These are phyloP conservation scores for Carex arenaria DNA, from an alignment of 202 grass and related monocot species.

Conservation along the genomic window DNA sequence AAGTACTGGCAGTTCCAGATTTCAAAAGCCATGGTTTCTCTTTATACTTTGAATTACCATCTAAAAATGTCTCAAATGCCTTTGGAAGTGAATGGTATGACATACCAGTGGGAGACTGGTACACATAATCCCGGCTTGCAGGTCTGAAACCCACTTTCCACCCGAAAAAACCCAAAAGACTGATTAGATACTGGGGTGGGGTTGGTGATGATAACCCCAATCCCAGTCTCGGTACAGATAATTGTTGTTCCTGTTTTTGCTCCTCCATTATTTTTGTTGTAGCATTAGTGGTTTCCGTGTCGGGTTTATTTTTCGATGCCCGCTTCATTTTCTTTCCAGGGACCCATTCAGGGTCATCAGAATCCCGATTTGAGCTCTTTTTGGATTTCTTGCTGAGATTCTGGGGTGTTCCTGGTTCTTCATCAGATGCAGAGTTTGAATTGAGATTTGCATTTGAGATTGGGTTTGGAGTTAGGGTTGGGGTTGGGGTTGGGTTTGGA, in stretches of 20 bases:
- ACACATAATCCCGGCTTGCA: constrained; percentile 17
- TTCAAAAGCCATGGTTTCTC: constrained; percentile 17
- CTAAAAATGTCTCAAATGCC: constrained; percentile 41
- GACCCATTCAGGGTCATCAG: constrained; percentile 31
- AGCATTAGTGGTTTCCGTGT: neutral
- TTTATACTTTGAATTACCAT: constrained; percentile 43
- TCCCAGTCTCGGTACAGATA: neutral
- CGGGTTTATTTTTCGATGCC: neutral
- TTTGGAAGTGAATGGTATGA: constrained; percentile 33
- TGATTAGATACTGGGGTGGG: constrained; percentile 31
- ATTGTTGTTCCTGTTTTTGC: neutral
- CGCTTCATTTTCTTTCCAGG: constrained; percentile 19
- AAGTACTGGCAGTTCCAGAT: neutral
- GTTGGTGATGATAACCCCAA: neutral
- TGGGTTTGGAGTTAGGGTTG: constrained; percentile 1
- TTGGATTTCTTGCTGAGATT: neutral
- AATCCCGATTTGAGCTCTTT: constrained; percentile 12
- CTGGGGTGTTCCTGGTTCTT: neutral
- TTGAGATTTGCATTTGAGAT: neutral
- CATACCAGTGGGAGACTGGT: constrained; percentile 31
- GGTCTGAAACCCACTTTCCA: constrained; percentile 31
- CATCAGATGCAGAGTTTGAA: constrained; percentile 12
- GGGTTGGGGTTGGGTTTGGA: neutral
- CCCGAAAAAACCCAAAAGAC: constrained; percentile 35
- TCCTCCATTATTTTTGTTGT: neutral